Conservation (phyloP, 768 basidiomycete genomes). For the Royoungia palumana region DNA sequence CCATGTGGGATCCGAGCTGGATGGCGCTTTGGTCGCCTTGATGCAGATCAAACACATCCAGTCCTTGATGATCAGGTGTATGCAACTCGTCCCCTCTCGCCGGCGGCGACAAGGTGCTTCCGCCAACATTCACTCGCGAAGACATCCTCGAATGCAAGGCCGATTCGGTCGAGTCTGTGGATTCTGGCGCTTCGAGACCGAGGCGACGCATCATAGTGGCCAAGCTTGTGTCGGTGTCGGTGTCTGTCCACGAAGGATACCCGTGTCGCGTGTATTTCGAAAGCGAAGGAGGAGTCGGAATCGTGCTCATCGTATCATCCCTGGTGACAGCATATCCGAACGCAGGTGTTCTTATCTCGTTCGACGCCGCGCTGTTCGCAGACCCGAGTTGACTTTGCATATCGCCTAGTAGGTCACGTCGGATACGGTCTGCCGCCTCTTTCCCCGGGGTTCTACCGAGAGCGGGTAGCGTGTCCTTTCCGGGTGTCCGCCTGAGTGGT, state of each 20-base stretch:
- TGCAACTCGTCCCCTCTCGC: conserved; percentile 7
- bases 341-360: conserved; percentile 26
- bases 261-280: conserved; percentile 55
- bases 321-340: conserved; percentile 24
- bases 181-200: conserved; percentile 43
- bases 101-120: not conserved
- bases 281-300: conserved; percentile 68
- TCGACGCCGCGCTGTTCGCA: conserved; percentile 9
- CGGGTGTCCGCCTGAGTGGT: conserved; percentile 60
- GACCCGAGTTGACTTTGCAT: conserved; percentile 38
- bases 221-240: conserved; percentile 53
- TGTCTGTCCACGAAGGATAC: conserved; percentile 35
- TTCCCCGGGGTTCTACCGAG: conserved; percentile 66
- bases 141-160: conserved; percentile 9
- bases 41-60: conserved; percentile 24
- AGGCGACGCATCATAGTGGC: conserved; percentile 70
- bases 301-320: conserved; percentile 66
- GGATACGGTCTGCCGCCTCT: conserved; percentile 68
- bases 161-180: conserved; percentile 20
- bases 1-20: conserved; percentile 5
- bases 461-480: conserved; percentile 44
- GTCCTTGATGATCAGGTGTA: conserved; percentile 24
- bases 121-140: conserved; percentile 5
- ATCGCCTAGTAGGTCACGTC: conserved; percentile 58
- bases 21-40: conserved; percentile 23